Evolutionary conservation across 768 basidiomycete species (phyloP), one percentile per base, ranked within the genome.

Genomic region (Rhizopogon roseolus): DNA sequence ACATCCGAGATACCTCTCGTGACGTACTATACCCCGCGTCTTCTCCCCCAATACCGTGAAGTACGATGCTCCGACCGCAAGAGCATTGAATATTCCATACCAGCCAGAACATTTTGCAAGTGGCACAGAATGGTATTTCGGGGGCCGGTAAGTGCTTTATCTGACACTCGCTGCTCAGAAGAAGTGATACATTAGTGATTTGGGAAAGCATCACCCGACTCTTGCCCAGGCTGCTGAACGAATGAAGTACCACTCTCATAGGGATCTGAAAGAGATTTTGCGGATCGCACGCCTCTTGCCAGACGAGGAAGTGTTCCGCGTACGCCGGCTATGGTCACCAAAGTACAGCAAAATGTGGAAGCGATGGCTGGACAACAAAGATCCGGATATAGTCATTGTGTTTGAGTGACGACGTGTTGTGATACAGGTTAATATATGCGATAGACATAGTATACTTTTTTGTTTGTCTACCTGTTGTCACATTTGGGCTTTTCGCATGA

Each of bases 401-500:
- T 52, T 52, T 36, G 51, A 50, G 9, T 52, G 51, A 52, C 29
- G 41, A 28, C 7, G 22, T 25, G 16, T 22, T 50, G 51, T 36
- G 17, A 46, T 34, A 4, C 10, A 13, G 14, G 10, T 25, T 32
- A 1, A 16, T 32, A 9, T 29, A 13, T 34, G n/a, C n/a, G 10
- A 32, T 52, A 49, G 9, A 42, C 2, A 22, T 41, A 17, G 29
- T 17, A 17, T 51, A 51, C n/a, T 28, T 50, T 50, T 29, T 50
- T 9, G 8, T 49, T 52, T 16, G 29, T 52, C 13, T 52, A 50
- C 51, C 8, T 17, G 25, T 46, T 25, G 28, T 64, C 67, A 88
- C 78, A 81, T 78, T 68, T 93, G 90, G 6, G 81, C 85, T 58
- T 81, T 82, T 25, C 93, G 75, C 91, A 93, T 92, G 65, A 97